Evolutionary conservation across 352 stramenopile genomes (phyloP).

Genomic region (Globisporangium carolinianum): DNA sequence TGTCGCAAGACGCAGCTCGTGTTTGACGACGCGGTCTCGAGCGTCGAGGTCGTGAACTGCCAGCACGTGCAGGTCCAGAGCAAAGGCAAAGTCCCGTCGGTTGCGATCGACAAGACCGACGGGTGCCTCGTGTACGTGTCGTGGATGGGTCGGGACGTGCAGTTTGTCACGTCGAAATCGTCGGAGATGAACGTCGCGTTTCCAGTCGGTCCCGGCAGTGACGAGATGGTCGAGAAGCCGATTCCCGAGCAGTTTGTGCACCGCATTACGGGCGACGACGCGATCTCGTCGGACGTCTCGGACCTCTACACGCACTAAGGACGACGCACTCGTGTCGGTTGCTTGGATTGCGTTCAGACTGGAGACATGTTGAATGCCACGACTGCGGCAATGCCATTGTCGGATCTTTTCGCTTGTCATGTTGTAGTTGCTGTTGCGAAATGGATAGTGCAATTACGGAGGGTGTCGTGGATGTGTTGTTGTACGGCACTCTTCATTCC

Average conservation of each 20-base stretch:
- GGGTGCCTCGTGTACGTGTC: slow-evolving; percentile 95
- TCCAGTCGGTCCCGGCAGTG: slow-evolving; percentile 63
- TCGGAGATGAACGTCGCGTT: slow-evolving; percentile 97
- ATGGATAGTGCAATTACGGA: no score
- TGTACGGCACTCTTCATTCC: no score
- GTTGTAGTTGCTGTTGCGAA: no score
- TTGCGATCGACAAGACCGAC: slow-evolving; percentile 99
- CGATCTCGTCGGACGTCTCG: slow-evolving; percentile 90
- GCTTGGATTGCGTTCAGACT: no score
- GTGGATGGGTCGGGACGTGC: slow-evolving; percentile 82
- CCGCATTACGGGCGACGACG: slow-evolving; percentile 82
- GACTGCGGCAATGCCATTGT: no score
- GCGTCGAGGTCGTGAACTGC: slow-evolving; percentile 97
- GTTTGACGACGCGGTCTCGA: slow-evolving; percentile 95
- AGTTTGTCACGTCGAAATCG: slow-evolving; percentile 96
- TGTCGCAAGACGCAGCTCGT: slow-evolving; percentile 95
- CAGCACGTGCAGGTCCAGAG: slow-evolving; percentile 95
- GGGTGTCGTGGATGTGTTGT: no score
- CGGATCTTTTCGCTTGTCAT: no score
- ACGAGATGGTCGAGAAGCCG: slow-evolving; percentile 93
- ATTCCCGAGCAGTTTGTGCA: slow-evolving; percentile 98
- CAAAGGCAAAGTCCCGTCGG: slow-evolving; percentile 90
- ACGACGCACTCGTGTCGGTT: no score
- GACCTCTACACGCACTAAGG: slow-evolving; percentile 89
- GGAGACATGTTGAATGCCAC: no score